Evolutionary conservation across 176 grass and related monocot species (phyloP).

Genomic region (Thinopyrum elongatum): DNA sequence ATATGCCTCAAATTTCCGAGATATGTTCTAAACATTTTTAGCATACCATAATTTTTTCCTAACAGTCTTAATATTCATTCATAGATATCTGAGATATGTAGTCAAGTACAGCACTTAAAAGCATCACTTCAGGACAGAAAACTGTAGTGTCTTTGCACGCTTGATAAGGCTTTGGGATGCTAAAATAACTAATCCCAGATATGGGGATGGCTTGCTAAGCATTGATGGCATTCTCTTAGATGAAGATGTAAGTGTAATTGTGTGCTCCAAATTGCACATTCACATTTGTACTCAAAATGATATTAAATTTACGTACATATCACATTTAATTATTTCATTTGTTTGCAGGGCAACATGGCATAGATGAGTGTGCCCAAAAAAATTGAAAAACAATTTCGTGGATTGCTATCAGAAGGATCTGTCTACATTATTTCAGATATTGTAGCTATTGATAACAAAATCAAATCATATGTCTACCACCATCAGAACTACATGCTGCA

Average conservation of each 20-base stretch:
- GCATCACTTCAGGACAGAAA: neutral
- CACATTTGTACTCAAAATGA: neutral
- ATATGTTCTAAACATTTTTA: no score
- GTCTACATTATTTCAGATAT: neutral
- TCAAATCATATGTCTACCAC: neutral
- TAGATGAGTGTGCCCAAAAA: neutral
- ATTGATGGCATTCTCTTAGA: slow-evolving; percentile 2
- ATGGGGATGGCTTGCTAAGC: neutral
- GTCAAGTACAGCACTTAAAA: neutral
- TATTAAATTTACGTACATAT: neutral
- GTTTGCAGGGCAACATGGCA: neutral
- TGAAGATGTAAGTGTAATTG: neutral
- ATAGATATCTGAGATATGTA: neutral
- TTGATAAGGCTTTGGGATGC: neutral
- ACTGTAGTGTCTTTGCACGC: neutral
- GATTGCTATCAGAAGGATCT: neutral
- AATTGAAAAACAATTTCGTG: neutral
- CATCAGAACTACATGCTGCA: slow-evolving; percentile 2
- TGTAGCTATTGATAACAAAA: neutral
- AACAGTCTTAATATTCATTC: neutral
- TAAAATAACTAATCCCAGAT: neutral
- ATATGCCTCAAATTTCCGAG: no score
- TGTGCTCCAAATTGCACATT: neutral
- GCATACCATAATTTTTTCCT: neutral
- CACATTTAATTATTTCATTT: neutral